phyloP scores from a whole-genome alignment of 768 basidiomycete genomes.

The Rhodotorula graminis region DNA sequence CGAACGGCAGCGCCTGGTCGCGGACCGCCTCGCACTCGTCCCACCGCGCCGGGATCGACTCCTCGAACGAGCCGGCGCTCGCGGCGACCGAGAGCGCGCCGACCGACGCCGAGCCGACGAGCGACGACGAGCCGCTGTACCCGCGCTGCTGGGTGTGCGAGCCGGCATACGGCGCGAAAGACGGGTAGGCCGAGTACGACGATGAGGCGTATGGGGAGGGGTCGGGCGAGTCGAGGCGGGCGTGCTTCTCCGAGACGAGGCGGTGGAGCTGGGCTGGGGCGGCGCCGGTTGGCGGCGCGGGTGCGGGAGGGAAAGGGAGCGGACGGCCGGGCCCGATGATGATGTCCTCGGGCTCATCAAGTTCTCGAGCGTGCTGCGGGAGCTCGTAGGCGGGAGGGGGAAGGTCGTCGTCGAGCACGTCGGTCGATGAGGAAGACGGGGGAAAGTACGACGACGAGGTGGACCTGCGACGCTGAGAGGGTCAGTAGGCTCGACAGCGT shows the following conservation, averaged over 20 bases:
- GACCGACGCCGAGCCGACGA: neutral
- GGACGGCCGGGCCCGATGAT: constrained; percentile 3
- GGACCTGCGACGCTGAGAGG: too few relatives aligned
- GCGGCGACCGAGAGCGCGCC: neutral
- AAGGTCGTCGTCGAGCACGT: neutral
- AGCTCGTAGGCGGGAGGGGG: constrained; percentile 16
- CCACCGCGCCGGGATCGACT: neutral
- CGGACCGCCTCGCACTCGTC: neutral
- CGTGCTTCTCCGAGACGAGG: neutral
- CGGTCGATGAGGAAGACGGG: neutral
- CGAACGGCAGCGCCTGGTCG: neutral
- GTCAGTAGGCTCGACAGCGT: too few relatives aligned
- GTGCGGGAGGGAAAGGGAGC: neutral
- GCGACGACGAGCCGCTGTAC: too few relatives aligned
- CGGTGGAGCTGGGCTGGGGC: neutral
- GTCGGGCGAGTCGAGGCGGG: too few relatives aligned
- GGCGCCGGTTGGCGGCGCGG: neutral
- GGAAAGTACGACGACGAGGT: too few relatives aligned
- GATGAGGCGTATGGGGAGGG: neutral
- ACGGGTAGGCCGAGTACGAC: neutral
- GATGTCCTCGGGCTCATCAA: constrained; percentile 1
- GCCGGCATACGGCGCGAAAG: neutral
- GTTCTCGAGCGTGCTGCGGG: neutral
- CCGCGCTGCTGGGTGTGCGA: too few relatives aligned
- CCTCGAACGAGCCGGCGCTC: neutral